These are phyloP conservation scores for Tripterygium wilfordii DNA, from an alignment of 177 flowering plant genomes.

Conservation along the genomic window DNA sequence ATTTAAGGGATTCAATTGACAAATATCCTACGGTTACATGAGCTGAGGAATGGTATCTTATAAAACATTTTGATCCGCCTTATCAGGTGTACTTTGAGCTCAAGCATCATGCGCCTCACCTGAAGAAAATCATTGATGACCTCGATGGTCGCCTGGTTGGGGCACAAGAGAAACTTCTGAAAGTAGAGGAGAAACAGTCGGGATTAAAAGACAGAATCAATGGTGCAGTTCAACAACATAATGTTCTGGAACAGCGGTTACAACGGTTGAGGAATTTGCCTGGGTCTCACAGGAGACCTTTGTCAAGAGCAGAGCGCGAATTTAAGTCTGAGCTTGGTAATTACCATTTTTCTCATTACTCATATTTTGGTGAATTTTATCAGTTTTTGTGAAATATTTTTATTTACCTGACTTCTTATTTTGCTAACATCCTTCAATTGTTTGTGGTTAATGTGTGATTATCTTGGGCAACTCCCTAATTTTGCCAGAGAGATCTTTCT, in stretches of 20 bases:
- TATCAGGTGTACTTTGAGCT: conserved; percentile 81
- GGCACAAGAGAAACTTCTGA: conserved; percentile 44
- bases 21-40: no score
- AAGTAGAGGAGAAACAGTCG: conserved; percentile 64
- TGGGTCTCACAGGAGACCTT: conserved; percentile 60
- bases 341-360: conserved; percentile 1
- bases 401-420: background rate
- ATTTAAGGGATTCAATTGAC: no score
- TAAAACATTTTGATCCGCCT: conserved; percentile 2
- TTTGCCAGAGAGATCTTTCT: no score
- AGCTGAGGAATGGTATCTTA: no score
- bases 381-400: background rate
- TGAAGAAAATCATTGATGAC: conserved; percentile 65
- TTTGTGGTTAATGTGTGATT: no score
- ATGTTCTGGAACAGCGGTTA: conserved; percentile 54
- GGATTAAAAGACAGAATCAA: conserved; percentile 48
- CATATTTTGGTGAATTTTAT: background rate
- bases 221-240: conserved; percentile 40
- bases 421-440: no score
- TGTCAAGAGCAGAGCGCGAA: conserved; percentile 78
- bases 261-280: conserved; percentile 56
- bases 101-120: conserved; percentile 66
- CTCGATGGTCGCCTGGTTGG: conserved; percentile 57
- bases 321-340: conserved; percentile 85
- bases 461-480: no score